These are phyloP conservation scores for Tympanopsis confertula DNA, from an alignment of 2,329 filamentous ascomycete genomes.

Conservation along the genomic window DNA sequence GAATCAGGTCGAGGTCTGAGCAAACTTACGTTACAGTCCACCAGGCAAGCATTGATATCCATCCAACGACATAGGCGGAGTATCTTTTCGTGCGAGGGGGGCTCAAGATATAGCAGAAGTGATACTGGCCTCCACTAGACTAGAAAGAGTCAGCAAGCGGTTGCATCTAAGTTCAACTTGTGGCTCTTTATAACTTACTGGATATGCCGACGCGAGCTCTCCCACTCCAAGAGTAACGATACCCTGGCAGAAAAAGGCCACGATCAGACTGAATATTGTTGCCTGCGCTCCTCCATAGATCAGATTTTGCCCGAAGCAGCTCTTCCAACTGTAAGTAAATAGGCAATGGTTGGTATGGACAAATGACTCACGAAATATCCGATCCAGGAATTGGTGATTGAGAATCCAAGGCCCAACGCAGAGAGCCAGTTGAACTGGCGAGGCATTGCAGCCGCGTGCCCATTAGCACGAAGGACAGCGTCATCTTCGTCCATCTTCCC, in stretches of 20 bases:
- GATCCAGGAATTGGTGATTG: constrained; percentile 18
- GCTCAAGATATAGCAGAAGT: constrained; percentile 14
- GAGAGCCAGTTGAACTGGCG: constrained; percentile 10
- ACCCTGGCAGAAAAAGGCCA: not conserved
- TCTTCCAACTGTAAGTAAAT: too few relatives aligned
- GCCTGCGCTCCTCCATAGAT: not conserved
- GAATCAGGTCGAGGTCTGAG: too few relatives aligned
- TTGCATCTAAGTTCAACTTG: too few relatives aligned
- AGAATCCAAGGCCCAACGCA: constrained; percentile 12
- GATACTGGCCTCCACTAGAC: constrained; percentile 11
- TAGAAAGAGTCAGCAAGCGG: too few relatives aligned
- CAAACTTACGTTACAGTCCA: too few relatives aligned
- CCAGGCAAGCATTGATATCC: not conserved
- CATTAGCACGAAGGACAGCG: constrained; percentile 3
- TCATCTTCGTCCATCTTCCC: too few relatives aligned
- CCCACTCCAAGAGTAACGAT: not conserved
- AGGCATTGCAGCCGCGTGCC: constrained; percentile 5
- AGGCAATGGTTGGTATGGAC: too few relatives aligned
- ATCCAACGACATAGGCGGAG: not conserved
- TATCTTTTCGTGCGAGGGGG: constrained; percentile 3
- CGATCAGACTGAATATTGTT: not conserved
- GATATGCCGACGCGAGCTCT: not conserved
- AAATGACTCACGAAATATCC: too few relatives aligned
- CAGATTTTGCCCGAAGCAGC: not conserved
- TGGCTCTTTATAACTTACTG: too few relatives aligned